A percentile compares a stretch with the other conserved stretches of the same genome.
Conservation (phyloP, 768 basidiomycete species). For the Amanita exitialis region DNA sequence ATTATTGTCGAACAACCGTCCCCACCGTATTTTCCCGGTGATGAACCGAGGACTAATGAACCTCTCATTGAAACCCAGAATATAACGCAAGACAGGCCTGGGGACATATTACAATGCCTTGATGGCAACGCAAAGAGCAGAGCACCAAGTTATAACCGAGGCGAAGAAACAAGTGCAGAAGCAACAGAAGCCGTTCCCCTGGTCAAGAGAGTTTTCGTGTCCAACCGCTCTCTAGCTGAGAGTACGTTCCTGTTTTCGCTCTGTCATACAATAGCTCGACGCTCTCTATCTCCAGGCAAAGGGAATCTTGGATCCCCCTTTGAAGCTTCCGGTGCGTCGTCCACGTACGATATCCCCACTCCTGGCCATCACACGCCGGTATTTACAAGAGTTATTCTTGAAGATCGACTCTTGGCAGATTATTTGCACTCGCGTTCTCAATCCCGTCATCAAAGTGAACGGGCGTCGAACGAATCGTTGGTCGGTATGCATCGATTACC, state of each 20-base stretch:
- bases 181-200: not conserved
- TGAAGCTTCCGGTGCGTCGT: not conserved
- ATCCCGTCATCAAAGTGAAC: not conserved
- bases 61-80: not conserved
- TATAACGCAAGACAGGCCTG: not conserved
- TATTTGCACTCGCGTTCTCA: not conserved
- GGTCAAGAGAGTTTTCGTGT: not conserved
- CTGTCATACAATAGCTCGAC: not conserved
- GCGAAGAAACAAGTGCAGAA: not conserved
- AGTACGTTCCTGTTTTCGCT: not conserved
- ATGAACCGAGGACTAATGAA: not conserved
- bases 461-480: not conserved
- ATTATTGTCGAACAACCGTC: not conserved
- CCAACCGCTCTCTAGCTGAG: not conserved
- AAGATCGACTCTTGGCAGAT: constrained; percentile 1
- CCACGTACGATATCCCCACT: not conserved
- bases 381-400: not conserved
- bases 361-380: not conserved
- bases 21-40: not conserved
- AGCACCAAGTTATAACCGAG: not conserved
- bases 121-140: not conserved
- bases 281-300: not conserved
- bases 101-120: not conserved
- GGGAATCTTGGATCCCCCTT: not conserved
- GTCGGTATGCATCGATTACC: not conserved